Conservation (phyloP, 805 yeast species). For the Saccharomycopsis sp. region DNA sequence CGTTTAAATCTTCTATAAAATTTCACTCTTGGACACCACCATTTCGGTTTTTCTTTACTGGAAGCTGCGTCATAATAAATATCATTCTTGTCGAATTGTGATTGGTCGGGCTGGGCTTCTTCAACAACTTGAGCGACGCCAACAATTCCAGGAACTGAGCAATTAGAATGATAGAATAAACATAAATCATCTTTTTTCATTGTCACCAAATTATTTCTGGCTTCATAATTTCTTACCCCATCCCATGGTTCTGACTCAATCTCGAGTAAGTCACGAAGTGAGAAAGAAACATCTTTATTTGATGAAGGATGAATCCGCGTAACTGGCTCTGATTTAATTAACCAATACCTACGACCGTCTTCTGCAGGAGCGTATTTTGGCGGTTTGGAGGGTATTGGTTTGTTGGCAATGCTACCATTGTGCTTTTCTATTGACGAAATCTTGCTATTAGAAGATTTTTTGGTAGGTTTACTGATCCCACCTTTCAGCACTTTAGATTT, state of each 20-base stretch:
- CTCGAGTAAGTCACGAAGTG: slow-evolving; percentile 36
- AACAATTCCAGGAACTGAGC: slow-evolving; percentile 48
- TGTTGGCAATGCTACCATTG: slow-evolving; percentile 4
- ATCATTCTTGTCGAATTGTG: slow-evolving; percentile 36
- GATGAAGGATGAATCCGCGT: slow-evolving; percentile 40
- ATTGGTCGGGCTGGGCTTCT: slow-evolving; percentile 34
- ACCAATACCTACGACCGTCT: slow-evolving; percentile 38
- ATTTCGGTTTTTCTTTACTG: slow-evolving; percentile 35
- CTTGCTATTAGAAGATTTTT: not conserved
- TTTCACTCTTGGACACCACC: slow-evolving; percentile 52
- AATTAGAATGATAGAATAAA: slow-evolving; percentile 50
- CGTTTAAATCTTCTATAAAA: slow-evolving; percentile 38
- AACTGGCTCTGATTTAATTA: slow-evolving; percentile 50
- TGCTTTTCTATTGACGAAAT: not conserved
- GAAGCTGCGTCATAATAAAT: slow-evolving; percentile 45
- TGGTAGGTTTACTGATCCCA: no score
- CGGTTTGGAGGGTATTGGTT: slow-evolving; percentile 30
- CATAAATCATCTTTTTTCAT: slow-evolving; percentile 43
- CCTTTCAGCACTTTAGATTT: no score
- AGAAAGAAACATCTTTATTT: slow-evolving; percentile 42
- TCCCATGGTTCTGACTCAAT: slow-evolving; percentile 45
- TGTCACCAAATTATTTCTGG: slow-evolving; percentile 41
- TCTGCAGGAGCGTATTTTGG: slow-evolving; percentile 29
- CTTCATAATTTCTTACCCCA: slow-evolving; percentile 55
- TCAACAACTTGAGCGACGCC: slow-evolving; percentile 37